Evolutionary conservation across 2,329 filamentous ascomycete species (phyloP), one percentile per base, ranked within the genome.

Genomic region (Furcasterigmium sp.): DNA sequence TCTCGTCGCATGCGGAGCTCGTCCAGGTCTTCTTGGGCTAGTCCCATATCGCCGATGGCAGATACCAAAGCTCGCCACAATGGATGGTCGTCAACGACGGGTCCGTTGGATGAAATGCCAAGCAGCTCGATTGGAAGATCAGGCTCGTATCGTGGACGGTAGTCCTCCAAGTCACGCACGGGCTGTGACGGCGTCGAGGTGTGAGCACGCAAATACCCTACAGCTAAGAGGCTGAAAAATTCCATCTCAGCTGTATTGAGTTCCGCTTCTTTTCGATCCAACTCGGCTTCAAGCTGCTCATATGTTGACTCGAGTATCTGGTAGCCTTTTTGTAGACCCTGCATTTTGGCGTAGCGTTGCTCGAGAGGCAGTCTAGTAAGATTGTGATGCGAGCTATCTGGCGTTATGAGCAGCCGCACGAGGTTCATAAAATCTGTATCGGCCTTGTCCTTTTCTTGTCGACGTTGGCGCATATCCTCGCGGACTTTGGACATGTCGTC

Each of bases 11-110:
- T 58, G 10, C 61, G 44, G 4, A 77, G 60, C 32, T 77, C 71
- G 5, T 63, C 58, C 26, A 66, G 56, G n/a, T 71, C 64, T 45
- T 79, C 74, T 39, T 61, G 64, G 13, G 70, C 69, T 23, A 72
- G 61, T 36, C 69, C 63, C n/a, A 72, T 56, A 15, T 76, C 68
- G 2, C 63, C 67, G 9, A 72, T 62, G 2, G 64, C 62, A 11
- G 64, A 61, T 14, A 70, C 61, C 6, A 78, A 60, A 15, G 66
- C 56, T 10, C 59, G 50, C 49, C 75, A 77, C 3, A 72, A 56
- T 3, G 74, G 74, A 46, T 78, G 73, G 2, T 68, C 53, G 30
- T 70, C 67, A 42, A 69, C 65, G 1, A 54, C 48, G 5, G 61
- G 56, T 1, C 61, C 59, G 20, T 61, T 50, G 0, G 53, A 53